Percentiles rank a stretch among this genome's conserved stretches.
These are phyloP conservation scores for Leucoagaricus sp. DNA, from an alignment of 1,284 basidiomycete genomes.

Conservation along the genomic window DNA sequence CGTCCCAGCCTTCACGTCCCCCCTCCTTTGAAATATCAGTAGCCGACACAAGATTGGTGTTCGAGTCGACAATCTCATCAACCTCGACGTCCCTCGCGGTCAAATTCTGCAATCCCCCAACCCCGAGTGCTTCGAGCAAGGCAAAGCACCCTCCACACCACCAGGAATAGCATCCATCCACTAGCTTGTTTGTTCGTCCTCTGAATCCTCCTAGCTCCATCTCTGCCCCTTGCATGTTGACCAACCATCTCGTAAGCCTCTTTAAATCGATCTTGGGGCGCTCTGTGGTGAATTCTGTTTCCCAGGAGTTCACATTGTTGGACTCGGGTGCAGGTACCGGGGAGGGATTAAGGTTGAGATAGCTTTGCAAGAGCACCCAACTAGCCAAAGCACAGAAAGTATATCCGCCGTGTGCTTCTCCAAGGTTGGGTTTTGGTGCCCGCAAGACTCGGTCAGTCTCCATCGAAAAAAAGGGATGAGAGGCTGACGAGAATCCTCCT, in stretches of 20 bases:
- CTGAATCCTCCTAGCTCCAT: constrained; percentile 91
- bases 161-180: constrained; percentile 99
- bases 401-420: constrained; percentile 98
- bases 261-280: constrained; percentile 52
- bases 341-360: constrained; percentile 25
- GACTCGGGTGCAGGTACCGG: background rate
- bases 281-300: constrained; percentile 2
- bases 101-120: constrained; percentile 34
- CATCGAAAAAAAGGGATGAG: constrained; percentile 62
- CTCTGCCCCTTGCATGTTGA: constrained; percentile 82
- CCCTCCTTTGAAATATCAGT: constrained; percentile 27
- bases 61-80: constrained; percentile 17
- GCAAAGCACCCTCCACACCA: constrained; percentile 95
- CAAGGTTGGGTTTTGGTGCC: constrained; percentile 62
- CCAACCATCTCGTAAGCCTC: constrained; percentile 80
- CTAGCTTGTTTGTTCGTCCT: constrained; percentile 95
- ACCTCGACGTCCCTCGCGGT: constrained; percentile 14
- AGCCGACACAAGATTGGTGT: constrained; percentile 31
- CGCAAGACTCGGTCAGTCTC: constrained; percentile 26
- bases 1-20: constrained; percentile 10
- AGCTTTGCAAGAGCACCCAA: constrained; percentile 77
- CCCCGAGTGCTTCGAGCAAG: constrained; percentile 71
- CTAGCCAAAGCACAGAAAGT: constrained; percentile 90
- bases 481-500: constrained; percentile 90
- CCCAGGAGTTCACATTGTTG: background rate